Conservation (phyloP, 441 rosid genomes). For the Gossypium schwendimanii region DNA sequence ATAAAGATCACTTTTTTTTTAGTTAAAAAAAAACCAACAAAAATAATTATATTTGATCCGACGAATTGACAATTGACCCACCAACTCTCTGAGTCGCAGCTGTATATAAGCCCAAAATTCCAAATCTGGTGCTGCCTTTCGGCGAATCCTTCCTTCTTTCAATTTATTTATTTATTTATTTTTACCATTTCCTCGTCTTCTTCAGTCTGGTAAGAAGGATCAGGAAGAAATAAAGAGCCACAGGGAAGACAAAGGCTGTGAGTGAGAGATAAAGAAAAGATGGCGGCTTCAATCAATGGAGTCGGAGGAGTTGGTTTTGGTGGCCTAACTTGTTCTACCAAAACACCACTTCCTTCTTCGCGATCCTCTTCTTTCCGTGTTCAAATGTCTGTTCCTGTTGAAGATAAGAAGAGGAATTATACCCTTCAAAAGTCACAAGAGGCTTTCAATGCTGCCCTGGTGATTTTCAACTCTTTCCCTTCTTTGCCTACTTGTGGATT, state of each 20-base stretch:
- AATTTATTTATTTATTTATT: background rate
- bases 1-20: background rate
- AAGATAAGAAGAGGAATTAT: conserved; percentile 62
- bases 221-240: background rate
- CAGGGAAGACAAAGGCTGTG: background rate
- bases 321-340: conserved; percentile 40
- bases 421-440: conserved; percentile 74
- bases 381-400: conserved; percentile 68
- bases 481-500: background rate
- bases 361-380: conserved; percentile 35
- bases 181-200: conserved; percentile 13
- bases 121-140: background rate
- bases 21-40: background rate
- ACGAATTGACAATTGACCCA: background rate
- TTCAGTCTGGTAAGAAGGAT: background rate
- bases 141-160: background rate
- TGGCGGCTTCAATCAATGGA: conserved; percentile 59
- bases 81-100: background rate
- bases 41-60: background rate
- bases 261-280: conserved; percentile 10
- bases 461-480: conserved; percentile 11
- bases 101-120: background rate
- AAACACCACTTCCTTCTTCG: conserved; percentile 19
- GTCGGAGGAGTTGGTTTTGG: conserved; percentile 47
- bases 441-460: conserved; percentile 81